Evolutionary conservation across 2,329 filamentous ascomycete genomes (phyloP), one percentile per base, ranked within the genome.

Genomic region (Anthostomella pinea): DNA sequence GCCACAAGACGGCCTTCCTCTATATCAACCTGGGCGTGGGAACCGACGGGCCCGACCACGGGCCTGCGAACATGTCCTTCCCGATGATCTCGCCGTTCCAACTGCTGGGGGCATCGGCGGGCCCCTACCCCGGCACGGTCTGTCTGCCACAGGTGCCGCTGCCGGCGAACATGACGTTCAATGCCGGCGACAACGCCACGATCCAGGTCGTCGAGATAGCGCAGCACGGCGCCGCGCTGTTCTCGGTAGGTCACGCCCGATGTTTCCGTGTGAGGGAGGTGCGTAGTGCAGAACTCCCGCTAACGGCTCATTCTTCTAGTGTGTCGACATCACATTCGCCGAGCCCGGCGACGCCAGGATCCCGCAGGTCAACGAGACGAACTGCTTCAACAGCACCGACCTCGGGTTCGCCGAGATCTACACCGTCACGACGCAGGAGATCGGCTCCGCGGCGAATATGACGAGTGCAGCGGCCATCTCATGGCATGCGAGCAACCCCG

Each of bases 1-100:
- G 93, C 47, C 93, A 97, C 62, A 63, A 77, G 22, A 83, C 79
- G 5, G 91, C 89, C 13, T 78, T 88, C 53, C 75, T 95, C 59
- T 95, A 95, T 67, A 71, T 97, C 66, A 97, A 97, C 69, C 73
- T 97, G 37, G 93, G 93, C 49, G 80, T 90, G 48, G 88, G 87
- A 48, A 87, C 75, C 21, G 72, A 75, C 8, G 79, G 76, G 0
- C 79, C 79, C 11, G 72, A 75, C 42, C 56, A 63, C 40, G 79
- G 85, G 6, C 91, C 93, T 1, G 63, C 67, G 6, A 97, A 97
- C 72, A 94, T 94, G 83, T 94, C 87, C 47, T 79, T 85, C 60
- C 72, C 80, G 15, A 93, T 96, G 77, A 67, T 91, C 1, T 70
- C 81, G 10, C 79, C 85, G 18, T 91, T 97, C 65, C 81, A 91